These are phyloP conservation scores for Rugosomyces carneus DNA, from an alignment of 1,284 basidiomycete genomes.

Conservation along the genomic window DNA sequence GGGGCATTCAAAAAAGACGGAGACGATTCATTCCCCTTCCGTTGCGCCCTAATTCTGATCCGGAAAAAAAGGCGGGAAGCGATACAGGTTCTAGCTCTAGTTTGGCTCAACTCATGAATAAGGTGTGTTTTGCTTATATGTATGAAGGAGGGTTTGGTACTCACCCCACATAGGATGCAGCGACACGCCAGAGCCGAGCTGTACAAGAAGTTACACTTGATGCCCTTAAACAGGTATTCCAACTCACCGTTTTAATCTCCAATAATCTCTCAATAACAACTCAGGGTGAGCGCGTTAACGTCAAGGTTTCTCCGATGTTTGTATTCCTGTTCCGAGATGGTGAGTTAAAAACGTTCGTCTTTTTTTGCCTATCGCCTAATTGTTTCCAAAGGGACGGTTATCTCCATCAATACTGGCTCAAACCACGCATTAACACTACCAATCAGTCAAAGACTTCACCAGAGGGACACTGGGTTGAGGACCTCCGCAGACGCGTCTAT, in stretches of 20 bases:
- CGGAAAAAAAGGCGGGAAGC: constrained; percentile 12
- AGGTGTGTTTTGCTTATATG: background rate
- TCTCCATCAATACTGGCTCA: constrained; percentile 47
- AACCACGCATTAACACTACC: constrained; percentile 47
- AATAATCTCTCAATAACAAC: background rate
- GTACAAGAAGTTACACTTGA: constrained; percentile 25
- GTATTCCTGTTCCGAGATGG: constrained; percentile 63
- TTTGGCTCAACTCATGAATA: constrained; percentile 11
- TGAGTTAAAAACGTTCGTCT: constrained; percentile 18
- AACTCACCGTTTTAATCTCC: background rate
- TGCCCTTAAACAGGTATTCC: constrained; percentile 29
- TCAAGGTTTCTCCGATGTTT: constrained; percentile 54
- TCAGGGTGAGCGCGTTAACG: constrained; percentile 51
- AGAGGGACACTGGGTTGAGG: constrained; percentile 53
- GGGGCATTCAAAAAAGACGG: constrained; percentile 9
- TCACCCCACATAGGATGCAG: constrained; percentile 14
- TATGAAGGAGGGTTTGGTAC: background rate
- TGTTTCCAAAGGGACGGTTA: constrained; percentile 44
- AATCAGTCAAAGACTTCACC: constrained; percentile 47
- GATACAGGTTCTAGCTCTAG: constrained; percentile 8
- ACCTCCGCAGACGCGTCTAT: constrained; percentile 56
- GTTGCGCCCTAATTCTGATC: constrained; percentile 8
- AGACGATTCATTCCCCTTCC: constrained; percentile 8
- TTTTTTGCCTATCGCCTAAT: background rate
- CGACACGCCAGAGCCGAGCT: constrained; percentile 18